Conservation (phyloP, 495 filamentous ascomycete genomes). For the Gamarada debralockiae region DNA sequence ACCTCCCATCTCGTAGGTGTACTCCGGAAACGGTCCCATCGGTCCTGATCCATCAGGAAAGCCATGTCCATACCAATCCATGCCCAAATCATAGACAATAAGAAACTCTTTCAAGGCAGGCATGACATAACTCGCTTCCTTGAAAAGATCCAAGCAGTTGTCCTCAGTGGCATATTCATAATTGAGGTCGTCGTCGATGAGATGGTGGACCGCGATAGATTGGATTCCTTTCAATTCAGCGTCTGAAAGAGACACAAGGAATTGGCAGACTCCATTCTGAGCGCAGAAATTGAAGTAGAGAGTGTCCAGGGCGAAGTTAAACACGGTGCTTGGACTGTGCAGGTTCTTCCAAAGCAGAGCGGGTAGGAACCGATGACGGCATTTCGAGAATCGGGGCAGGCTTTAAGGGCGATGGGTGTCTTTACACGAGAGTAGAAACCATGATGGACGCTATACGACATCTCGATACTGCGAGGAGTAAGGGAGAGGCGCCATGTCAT, state of each 20-base stretch:
- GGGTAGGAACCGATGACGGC: conserved; percentile 7
- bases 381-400: conserved; percentile 6
- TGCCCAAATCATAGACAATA: neutral
- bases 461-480: conserved; percentile 8
- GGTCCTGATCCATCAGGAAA: too few species aligned
- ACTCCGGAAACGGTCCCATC: too few species aligned
- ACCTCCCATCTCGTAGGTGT: too few species aligned
- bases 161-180: neutral
- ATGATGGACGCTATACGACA: neutral
- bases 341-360: conserved; percentile 10
- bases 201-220: neutral
- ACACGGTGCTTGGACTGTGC: neutral
- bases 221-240: neutral
- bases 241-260: neutral
- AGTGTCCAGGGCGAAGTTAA: conserved; percentile 13
- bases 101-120: neutral
- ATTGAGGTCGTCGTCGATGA: neutral
- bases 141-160: neutral
- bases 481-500: conserved; percentile 8
- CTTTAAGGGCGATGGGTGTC: conserved; percentile 2
- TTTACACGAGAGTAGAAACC: conserved; percentile 3
- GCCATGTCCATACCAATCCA: neutral
- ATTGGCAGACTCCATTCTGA: neutral
- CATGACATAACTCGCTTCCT: neutral
- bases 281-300: neutral